A percentile compares a stretch with the other conserved stretches of the same genome.
phyloP scores from a whole-genome alignment of 305 asterid genomes.

The Withania somnifera region DNA sequence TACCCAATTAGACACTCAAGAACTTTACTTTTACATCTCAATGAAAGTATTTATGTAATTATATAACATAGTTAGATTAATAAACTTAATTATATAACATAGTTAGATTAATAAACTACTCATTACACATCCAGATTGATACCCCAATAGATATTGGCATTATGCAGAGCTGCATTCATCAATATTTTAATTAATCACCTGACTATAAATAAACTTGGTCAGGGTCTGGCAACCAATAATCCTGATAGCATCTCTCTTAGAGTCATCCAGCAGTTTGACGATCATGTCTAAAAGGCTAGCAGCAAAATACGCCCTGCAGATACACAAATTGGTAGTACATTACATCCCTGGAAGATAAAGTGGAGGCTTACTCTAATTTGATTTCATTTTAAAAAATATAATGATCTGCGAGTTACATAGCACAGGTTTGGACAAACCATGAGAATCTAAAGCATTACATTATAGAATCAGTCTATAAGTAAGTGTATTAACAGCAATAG shows the following conservation, averaged over 20 bases:
- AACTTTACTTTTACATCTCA: not conserved
- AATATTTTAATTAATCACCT: slow-evolving; percentile 36
- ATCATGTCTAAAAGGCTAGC: slow-evolving; percentile 54
- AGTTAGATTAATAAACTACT: not conserved
- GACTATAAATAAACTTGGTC: slow-evolving; percentile 65
- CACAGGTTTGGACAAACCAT: not conserved
- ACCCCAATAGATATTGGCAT: not conserved
- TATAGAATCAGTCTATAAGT: not conserved
- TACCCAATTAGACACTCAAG: not conserved
- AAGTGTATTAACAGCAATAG: not conserved
- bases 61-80: not conserved
- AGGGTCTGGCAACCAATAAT: slow-evolving; percentile 76
- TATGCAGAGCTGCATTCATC: not conserved
- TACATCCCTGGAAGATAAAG: not conserved
- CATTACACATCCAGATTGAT: not conserved
- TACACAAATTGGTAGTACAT: slow-evolving; percentile 11
- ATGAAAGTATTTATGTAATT: not conserved
- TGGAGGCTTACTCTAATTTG: not conserved
- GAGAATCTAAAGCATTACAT: not conserved
- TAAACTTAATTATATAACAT: not conserved
- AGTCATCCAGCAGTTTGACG: slow-evolving; percentile 60
- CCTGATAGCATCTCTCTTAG: slow-evolving; percentile 48
- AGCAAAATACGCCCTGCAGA: slow-evolving; percentile 82
- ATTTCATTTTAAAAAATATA: not conserved
- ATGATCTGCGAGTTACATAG: not conserved